A percentile compares a stretch with the other conserved stretches of the same genome.
Evolutionary conservation across 2,329 filamentous ascomycete species (phyloP).

Genomic region (Monosporascus sp.): DNA sequence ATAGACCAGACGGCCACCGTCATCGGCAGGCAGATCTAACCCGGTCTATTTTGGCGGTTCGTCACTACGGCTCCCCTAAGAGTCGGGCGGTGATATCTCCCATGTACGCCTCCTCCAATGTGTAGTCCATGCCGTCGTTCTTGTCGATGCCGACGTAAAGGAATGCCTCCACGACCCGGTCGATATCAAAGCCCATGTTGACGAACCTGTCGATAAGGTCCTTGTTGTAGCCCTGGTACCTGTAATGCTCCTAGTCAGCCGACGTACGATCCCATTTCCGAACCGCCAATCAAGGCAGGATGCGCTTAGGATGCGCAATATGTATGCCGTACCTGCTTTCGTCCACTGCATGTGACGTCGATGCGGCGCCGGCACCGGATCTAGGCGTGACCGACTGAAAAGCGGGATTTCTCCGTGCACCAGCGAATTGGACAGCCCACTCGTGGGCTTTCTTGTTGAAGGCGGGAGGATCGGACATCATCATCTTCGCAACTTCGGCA

Average conservation of each 20-base stretch:
- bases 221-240: slow-evolving; percentile 84
- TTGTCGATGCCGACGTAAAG: slow-evolving; percentile 74
- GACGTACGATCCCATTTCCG: background rate
- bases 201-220: slow-evolving; percentile 78
- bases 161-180: slow-evolving; percentile 81
- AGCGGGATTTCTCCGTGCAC: slow-evolving; percentile 52
- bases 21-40: background rate
- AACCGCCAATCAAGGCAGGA: too few relatives aligned
- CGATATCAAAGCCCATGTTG: slow-evolving; percentile 85
- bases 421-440: slow-evolving; percentile 82
- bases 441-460: slow-evolving; percentile 81
- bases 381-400: slow-evolving; percentile 19
- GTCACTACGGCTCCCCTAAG: slow-evolving; percentile 58
- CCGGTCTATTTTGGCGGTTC: too few relatives aligned
- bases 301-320: background rate
- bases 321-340: slow-evolving; percentile 34
- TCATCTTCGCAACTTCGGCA: slow-evolving; percentile 87
- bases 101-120: slow-evolving; percentile 85
- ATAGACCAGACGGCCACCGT: too few relatives aligned
- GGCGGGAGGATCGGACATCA: slow-evolving; percentile 69
- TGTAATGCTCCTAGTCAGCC: slow-evolving; percentile 27
- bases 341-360: slow-evolving; percentile 46
- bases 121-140: slow-evolving; percentile 72
- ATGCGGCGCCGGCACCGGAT: slow-evolving; percentile 29
- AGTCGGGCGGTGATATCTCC: slow-evolving; percentile 83